Percentiles rank a stretch among this genome's conserved stretches.
Evolutionary conservation across 306 rosid genomes (phyloP).

Genomic region (Fragaria nilgerrensis): DNA sequence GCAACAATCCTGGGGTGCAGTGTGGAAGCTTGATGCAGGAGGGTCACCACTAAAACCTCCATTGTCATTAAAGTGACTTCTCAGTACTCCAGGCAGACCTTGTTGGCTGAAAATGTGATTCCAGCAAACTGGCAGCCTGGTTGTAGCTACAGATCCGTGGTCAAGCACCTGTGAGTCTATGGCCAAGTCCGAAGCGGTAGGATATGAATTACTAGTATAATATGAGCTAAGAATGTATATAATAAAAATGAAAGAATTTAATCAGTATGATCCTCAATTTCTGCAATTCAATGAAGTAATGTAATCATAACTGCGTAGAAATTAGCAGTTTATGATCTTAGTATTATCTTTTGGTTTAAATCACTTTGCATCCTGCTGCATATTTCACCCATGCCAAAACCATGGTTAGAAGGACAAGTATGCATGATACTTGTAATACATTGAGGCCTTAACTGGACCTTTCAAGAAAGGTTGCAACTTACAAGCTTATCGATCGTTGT

Average conservation of each 20-base stretch:
- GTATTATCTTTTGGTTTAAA: background rate
- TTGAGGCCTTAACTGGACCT: background rate
- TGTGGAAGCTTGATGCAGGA: conserved; percentile 46
- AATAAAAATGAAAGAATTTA: background rate
- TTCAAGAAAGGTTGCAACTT: background rate
- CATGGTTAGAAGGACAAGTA: background rate
- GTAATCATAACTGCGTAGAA: background rate
- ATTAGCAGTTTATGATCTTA: background rate
- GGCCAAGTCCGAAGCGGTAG: background rate
- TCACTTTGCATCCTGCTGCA: background rate
- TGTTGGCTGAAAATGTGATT: conserved; percentile 40
- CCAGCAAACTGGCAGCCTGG: conserved; percentile 41
- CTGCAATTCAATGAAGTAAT: background rate
- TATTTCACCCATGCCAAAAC: background rate
- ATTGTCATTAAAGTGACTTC: conserved; percentile 36
- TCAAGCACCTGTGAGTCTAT: conserved; percentile 21
- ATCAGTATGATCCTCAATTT: conserved; percentile 3
- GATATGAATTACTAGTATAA: background rate
- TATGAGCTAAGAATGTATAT: conserved; percentile 4
- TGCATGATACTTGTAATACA: background rate
- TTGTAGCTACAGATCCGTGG: conserved; percentile 33
- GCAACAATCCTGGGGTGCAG: conserved; percentile 54
- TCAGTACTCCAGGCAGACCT: conserved; percentile 26
- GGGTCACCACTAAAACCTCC: conserved; percentile 30
- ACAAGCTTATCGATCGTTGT: background rate